Evolutionary conservation across 1,284 basidiomycete species (phyloP), one percentile per base, ranked within the genome.

Genomic region (Rhizopogon parksii): DNA sequence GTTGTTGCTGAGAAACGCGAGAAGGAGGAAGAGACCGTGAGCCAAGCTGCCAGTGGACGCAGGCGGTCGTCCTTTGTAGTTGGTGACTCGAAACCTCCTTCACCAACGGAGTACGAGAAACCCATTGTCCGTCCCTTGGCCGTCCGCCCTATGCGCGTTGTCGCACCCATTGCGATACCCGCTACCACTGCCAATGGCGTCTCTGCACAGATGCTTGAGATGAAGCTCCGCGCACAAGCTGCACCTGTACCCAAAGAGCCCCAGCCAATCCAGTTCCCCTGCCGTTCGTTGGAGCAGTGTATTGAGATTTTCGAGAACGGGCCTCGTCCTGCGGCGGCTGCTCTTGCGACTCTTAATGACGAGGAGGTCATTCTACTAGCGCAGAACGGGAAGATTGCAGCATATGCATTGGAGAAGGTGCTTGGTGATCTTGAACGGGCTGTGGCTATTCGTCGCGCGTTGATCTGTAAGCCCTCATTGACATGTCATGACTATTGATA

Each of bases 351-450:
- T 58, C 71, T 99, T 58, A 90, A 82, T 46, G 93, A 99, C 63
- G 95, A 99, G 65, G 95, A 99, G 69, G 75, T 99, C 49, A 85
- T 99, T 50, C 57, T 94, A 50, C 77, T 99, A 27, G 83, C 88
- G 7, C 91, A 97, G 71, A 87, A 87, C 59, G 93, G 94, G 47
- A 96, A 95, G 80, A 88, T 99, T 57, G 87, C 91, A 1, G 80
- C 91, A 6, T 98, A 99, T 68, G 91, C 92, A 11, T 72, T 99
- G 39, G 95, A 99, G 72, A 99, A 97, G 77, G 81, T 90, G 42
- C 72, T 98, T 34, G 88, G 87, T 11, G 85, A 96, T 62, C 74
- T 88, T 6, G 88, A 92, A 57, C 75, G 95, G 27, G 95, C 95
- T 35, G 95, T 99, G 3, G 71, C 78, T 35, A 80, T 99, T 53